These are phyloP conservation scores for Barnettozyma salicaria DNA, from an alignment of 805 yeast species.

Conservation along the genomic window DNA sequence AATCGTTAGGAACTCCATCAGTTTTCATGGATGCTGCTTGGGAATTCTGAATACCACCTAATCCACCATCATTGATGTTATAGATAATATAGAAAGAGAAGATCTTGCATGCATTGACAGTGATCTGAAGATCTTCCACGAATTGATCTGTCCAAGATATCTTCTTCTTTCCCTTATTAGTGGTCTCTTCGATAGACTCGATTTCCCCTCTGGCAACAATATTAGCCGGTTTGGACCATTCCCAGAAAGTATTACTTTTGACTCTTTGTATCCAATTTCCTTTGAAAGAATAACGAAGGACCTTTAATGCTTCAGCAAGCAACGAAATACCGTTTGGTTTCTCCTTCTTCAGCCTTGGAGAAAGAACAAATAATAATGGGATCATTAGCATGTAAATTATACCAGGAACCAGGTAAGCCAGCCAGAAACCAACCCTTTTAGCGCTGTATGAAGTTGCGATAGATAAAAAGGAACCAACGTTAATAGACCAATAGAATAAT, in stretches of 20 bases:
- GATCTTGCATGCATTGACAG: conserved; percentile 65
- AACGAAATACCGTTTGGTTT: conserved; percentile 32
- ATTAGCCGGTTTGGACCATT: conserved; percentile 51
- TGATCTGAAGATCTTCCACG: conserved; percentile 63
- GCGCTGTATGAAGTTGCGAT: conserved; percentile 73
- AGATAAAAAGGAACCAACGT: conserved; percentile 65
- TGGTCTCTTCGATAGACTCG: conserved; percentile 7
- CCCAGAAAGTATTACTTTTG: conserved; percentile 38
- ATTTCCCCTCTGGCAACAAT: conserved; percentile 37
- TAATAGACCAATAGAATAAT: conserved; percentile 69
- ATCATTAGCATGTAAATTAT: conserved; percentile 48
- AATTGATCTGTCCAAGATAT: conserved; percentile 56
- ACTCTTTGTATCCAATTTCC: conserved; percentile 39
- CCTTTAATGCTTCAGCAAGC: conserved; percentile 36
- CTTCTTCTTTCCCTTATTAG: conserved; percentile 18
- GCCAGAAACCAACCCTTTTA: conserved; percentile 57
- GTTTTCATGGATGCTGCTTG: conserved; percentile 68
- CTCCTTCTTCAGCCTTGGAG: conserved; percentile 22
- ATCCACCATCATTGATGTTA: conserved; percentile 67
- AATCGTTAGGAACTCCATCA: conserved; percentile 75
- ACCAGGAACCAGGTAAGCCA: conserved; percentile 67
- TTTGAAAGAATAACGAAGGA: conserved; percentile 35
- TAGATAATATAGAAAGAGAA: conserved; percentile 63
- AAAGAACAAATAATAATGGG: conserved; percentile 33
- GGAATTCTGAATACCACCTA: conserved; percentile 32